phyloP scores from a whole-genome alignment of 495 filamentous ascomycete species.

The Jackrogersella multiformis region DNA sequence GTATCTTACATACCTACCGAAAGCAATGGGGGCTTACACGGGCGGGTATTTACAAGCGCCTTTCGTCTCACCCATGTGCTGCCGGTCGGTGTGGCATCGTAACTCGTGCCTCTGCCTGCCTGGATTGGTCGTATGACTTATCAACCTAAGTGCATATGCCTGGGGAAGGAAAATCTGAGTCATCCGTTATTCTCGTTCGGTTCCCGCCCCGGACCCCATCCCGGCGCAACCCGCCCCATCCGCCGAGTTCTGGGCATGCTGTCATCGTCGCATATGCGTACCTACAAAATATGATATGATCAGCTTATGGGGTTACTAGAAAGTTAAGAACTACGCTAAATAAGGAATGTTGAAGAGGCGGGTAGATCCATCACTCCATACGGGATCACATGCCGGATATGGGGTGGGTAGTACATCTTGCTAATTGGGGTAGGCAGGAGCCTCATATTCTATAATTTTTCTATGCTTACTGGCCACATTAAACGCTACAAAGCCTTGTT shows the following conservation, averaged over 20 bases:
- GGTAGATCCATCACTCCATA: neutral
- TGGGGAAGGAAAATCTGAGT: neutral
- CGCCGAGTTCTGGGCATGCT: neutral
- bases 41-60: neutral
- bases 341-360: neutral
- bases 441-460: conserved; percentile 3
- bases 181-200: neutral
- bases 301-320: too few relatives aligned
- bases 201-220: neutral
- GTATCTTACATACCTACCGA: conserved; percentile 4
- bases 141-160: neutral
- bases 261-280: conserved; percentile 20
- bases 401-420: neutral
- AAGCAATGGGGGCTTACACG: neutral
- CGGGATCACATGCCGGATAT: neutral
- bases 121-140: neutral
- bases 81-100: neutral
- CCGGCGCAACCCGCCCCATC: neutral
- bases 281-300: too few relatives aligned
- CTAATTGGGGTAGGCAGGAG: conserved; percentile 7
- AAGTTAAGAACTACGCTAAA: too few relatives aligned
- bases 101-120: neutral
- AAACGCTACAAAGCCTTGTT: neutral
- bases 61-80: neutral
- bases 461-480: neutral